Evolutionary conservation across 371 early-diverging fungal genomes (phyloP).

Genomic region (Amoeboaphelidium protococcarum): DNA sequence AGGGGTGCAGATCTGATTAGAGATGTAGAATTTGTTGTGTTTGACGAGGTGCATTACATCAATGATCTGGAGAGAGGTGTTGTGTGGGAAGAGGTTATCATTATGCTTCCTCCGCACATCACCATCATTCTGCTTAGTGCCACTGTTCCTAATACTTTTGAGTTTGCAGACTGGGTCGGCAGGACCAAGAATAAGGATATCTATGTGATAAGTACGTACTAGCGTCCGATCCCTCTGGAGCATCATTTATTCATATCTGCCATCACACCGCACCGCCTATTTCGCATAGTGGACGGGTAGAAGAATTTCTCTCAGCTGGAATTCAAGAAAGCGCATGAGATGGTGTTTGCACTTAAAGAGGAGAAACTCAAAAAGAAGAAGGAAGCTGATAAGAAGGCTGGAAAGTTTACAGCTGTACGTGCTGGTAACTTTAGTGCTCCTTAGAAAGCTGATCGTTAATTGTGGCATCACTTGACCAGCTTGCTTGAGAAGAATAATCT

Average conservation of each 20-base stretch:
- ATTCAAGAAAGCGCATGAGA: constrained; percentile 9
- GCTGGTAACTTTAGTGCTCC: no score
- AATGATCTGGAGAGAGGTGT: constrained; percentile 97
- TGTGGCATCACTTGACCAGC: constrained; percentile 44
- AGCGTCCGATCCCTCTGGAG: constrained; percentile 93
- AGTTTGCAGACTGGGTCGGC: constrained; percentile 98
- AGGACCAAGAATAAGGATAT: constrained; percentile 88
- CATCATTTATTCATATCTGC: constrained; percentile 54
- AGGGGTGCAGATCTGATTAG: constrained; percentile 86
- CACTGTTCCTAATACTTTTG: constrained; percentile 94
- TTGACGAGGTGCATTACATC: constrained; percentile 99
- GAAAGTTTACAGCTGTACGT: no score
- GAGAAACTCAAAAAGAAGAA: background rate
- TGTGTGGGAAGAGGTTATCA: constrained; percentile 99
- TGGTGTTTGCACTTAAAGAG: background rate
- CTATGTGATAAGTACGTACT: constrained; percentile 86
- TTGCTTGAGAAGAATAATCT: constrained; percentile 40
- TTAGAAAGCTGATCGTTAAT: constrained; percentile 28
- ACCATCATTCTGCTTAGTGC: constrained; percentile 86
- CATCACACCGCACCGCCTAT: constrained; percentile 2
- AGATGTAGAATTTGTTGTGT: constrained; percentile 96
- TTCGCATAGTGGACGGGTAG: constrained; percentile 1
- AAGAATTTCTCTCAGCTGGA: constrained; percentile 1
- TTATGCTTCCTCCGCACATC: constrained; percentile 89
- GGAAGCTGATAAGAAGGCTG: background rate